Conservation (phyloP, 2,329 filamentous ascomycete species). For the Cladophialophora exuberans region DNA sequence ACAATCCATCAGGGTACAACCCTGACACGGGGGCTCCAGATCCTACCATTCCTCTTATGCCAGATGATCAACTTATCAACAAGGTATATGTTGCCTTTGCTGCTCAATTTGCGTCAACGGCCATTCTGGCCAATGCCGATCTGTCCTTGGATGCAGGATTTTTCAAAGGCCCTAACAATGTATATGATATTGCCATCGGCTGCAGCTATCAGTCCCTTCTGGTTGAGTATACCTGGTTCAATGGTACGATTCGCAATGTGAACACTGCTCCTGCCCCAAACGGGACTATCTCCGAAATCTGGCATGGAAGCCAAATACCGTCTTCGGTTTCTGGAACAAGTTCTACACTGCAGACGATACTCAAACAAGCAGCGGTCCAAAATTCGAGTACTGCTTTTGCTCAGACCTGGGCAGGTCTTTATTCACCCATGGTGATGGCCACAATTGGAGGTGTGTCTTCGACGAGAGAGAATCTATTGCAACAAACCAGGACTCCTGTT, state of each 20-base stretch:
- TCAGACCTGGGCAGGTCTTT: constrained; percentile 12
- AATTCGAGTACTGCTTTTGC: constrained; percentile 4
- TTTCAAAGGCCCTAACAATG: neutral
- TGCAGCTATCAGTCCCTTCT: constrained; percentile 11
- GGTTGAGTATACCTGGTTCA: constrained; percentile 22
- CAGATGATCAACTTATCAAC: constrained; percentile 18
- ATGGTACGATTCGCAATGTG: constrained; percentile 5
- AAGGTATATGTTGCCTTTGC: constrained; percentile 15
- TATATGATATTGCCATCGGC: constrained; percentile 5
- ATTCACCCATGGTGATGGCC: constrained; percentile 10
- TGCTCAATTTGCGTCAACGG: constrained; percentile 1
- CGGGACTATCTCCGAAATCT: constrained; percentile 20
- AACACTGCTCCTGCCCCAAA: neutral
- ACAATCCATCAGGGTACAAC: constrained; percentile 17
- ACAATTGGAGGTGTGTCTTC: constrained; percentile 8
- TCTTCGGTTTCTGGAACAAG: constrained; percentile 2
- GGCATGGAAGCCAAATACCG: constrained; percentile 5
- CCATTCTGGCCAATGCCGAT: constrained; percentile 11
- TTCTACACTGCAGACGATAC: constrained; percentile 6
- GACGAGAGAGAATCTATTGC: neutral
- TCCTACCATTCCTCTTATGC: neutral
- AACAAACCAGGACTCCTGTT: constrained; percentile 7
- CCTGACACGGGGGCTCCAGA: constrained; percentile 1
- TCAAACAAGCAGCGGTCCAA: constrained; percentile 16
- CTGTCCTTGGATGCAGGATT: constrained; percentile 5